Evolutionary conservation across 75 land plant species (phyloP).

Genomic region (Selaginella moellendorffii): DNA sequence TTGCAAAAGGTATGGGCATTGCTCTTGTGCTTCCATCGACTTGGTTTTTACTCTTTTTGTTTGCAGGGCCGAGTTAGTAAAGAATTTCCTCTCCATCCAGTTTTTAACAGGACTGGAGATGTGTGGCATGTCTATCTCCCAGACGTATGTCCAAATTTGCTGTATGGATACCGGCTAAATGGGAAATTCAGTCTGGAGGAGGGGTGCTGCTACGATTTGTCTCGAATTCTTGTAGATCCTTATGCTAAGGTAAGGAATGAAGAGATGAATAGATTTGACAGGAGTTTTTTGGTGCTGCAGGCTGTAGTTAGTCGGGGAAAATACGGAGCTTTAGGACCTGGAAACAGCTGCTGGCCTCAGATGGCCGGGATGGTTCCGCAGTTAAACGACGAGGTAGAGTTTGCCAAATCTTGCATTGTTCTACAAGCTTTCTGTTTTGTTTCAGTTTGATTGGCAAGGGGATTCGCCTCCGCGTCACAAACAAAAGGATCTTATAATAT

Average conservation of each 20-base stretch:
- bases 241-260: conserved; percentile 62
- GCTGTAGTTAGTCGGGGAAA: conserved; percentile 79
- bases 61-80: conserved; percentile 60
- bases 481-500: conserved; percentile 75
- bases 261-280: too few relatives aligned
- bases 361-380: conserved; percentile 87
- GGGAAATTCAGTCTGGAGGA: conserved; percentile 52
- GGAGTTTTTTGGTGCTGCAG: conserved; percentile 29
- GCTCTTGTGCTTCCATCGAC: neutral
- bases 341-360: conserved; percentile 81
- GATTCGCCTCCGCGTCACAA: conserved; percentile 56
- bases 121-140: conserved; percentile 82
- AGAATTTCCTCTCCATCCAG: conserved; percentile 49
- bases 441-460: conserved; percentile 98
- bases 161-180: conserved; percentile 83
- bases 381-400: conserved; percentile 48
- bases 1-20: conserved; percentile 36
- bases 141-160: conserved; percentile 43
- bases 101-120: conserved; percentile 61
- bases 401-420: neutral
- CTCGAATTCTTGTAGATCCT: conserved; percentile 63
- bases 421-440: conserved; percentile 7
- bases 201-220: conserved; percentile 54
- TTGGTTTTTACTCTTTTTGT: neutral
- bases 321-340: conserved; percentile 60